Conservation (phyloP, 1,284 basidiomycete species). For the Sporisorium reilianum region DNA sequence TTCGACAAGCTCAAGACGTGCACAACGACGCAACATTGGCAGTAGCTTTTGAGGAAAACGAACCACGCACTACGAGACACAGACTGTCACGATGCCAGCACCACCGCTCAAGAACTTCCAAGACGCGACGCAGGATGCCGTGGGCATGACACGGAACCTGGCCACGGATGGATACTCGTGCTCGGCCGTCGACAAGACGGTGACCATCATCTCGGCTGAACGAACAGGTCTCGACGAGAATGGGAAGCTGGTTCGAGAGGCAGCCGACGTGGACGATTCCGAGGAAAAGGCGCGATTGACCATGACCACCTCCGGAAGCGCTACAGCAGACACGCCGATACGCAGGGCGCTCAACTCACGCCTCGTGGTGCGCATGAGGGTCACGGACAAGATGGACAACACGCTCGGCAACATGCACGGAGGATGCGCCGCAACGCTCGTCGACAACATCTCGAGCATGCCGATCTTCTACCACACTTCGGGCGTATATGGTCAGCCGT, state of each 20-base stretch:
- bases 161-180: conserved; percentile 32
- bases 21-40: too few relatives aligned
- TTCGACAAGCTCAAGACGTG: too few relatives aligned
- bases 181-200: conserved; percentile 34
- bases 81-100: conserved; percentile 27
- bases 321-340: conserved; percentile 18
- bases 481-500: conserved; percentile 48
- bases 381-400: conserved; percentile 57
- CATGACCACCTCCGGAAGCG: conserved; percentile 28
- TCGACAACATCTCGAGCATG: conserved; percentile 59
- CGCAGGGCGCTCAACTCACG: conserved; percentile 47
- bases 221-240: conserved; percentile 38
- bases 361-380: conserved; percentile 52
- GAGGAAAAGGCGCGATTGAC: conserved; percentile 20
- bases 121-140: conserved; percentile 48
- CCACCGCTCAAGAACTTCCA: conserved; percentile 34
- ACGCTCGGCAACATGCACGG: conserved; percentile 60
- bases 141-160: conserved; percentile 36
- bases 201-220: conserved; percentile 34
- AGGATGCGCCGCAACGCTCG: conserved; percentile 54
- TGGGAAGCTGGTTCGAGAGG: conserved; percentile 32
- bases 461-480: conserved; percentile 48
- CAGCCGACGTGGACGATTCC: conserved; percentile 38
- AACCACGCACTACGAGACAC: not conserved
- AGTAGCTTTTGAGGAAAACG: too few relatives aligned